These are phyloP conservation scores for Aspergillus sp. DNA, from an alignment of 2,329 filamentous ascomycete species.

Conservation along the genomic window DNA sequence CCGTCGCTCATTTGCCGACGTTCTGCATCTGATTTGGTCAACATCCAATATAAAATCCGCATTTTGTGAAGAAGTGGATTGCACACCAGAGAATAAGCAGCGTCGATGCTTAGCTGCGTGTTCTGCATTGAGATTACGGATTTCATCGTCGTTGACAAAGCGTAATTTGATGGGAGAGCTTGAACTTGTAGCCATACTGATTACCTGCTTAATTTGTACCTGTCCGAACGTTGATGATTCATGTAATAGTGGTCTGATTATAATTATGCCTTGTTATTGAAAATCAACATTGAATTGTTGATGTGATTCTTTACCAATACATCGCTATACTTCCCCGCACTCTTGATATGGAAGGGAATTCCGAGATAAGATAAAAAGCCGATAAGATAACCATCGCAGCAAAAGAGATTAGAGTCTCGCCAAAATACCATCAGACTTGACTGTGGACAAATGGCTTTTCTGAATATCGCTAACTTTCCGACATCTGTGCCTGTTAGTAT, in stretches of 20 bases:
- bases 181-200: background rate
- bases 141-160: slow-evolving; percentile 9
- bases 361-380: background rate
- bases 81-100: slow-evolving; percentile 9
- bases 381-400: background rate
- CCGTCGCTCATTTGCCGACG: slow-evolving; percentile 9
- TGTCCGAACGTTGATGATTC: too few relatives aligned
- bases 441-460: background rate
- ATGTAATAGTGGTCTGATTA: too few relatives aligned
- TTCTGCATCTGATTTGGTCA: slow-evolving; percentile 5
- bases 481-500: background rate
- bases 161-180: background rate
- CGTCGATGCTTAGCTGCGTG: slow-evolving; percentile 10
- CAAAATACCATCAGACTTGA: background rate
- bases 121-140: slow-evolving; percentile 9
- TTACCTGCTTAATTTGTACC: background rate
- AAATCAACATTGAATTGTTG: background rate
- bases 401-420: background rate
- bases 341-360: background rate
- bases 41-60: background rate
- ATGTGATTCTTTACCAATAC: background rate
- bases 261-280: too few relatives aligned
- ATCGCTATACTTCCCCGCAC: background rate
- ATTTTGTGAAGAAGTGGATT: too few relatives aligned
- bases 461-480: background rate